A percentile compares a stretch with the other conserved stretches of the same genome.
These are phyloP conservation scores for Penicillium crystallinum DNA, from an alignment of 495 filamentous ascomycete genomes.

Conservation along the genomic window DNA sequence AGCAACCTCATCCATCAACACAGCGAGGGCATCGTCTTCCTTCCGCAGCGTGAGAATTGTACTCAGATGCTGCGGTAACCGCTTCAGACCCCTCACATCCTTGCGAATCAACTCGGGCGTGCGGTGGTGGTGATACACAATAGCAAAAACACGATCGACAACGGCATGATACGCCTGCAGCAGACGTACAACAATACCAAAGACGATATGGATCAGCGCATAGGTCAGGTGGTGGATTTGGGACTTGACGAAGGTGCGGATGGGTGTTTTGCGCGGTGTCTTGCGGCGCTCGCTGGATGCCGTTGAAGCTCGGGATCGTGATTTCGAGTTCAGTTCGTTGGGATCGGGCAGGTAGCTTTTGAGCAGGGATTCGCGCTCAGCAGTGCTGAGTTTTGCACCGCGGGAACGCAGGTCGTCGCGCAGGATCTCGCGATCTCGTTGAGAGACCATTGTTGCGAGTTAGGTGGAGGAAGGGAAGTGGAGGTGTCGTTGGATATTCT, in stretches of 20 bases:
- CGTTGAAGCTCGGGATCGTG: conserved; percentile 9
- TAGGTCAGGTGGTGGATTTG: conserved; percentile 67
- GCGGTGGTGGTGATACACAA: conserved; percentile 88
- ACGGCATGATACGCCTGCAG: conserved; percentile 74
- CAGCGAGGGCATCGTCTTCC: conserved; percentile 67
- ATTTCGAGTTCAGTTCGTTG: conserved; percentile 29
- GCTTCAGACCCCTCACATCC: conserved; percentile 70
- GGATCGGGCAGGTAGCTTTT: conserved; percentile 70
- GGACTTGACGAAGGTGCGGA: conserved; percentile 62
- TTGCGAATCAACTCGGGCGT: conserved; percentile 84
- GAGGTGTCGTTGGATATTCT: background rate
- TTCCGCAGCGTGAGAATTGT: conserved; percentile 74
- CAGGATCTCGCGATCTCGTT: conserved; percentile 53
- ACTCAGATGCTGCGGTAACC: conserved; percentile 79
- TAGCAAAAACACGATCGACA: conserved; percentile 64
- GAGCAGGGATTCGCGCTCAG: conserved; percentile 66
- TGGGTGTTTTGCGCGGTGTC: conserved; percentile 39
- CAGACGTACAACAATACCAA: conserved; percentile 78
- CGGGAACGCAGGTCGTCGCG: conserved; percentile 56
- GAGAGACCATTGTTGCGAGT: conserved; percentile 46
- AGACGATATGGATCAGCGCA: conserved; percentile 69
- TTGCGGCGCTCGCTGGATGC: conserved; percentile 25
- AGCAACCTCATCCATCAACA: conserved; percentile 80
- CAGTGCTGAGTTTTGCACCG: conserved; percentile 53
- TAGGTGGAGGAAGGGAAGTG: conserved; percentile 1